Evolutionary conservation across 2,329 filamentous ascomycete species (phyloP).

Genomic region (Xylaria hypoxylon): DNA sequence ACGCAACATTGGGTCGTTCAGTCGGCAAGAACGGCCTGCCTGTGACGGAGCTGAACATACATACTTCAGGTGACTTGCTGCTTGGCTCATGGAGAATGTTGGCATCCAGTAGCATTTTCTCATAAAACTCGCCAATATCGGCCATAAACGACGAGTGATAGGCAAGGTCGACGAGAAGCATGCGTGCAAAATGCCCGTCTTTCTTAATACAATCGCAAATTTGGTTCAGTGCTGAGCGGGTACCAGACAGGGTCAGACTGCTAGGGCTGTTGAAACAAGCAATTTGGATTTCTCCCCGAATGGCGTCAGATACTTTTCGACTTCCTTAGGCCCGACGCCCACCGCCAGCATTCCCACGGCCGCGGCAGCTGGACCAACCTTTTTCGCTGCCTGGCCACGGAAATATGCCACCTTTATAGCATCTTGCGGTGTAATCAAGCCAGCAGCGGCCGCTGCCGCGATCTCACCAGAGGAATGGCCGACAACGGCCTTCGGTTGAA

Average conservation of each 20-base stretch:
- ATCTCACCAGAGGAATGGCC: slow-evolving; percentile 46
- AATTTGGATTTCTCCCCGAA: slow-evolving; percentile 18
- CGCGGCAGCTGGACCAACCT: not conserved
- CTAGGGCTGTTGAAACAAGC: slow-evolving; percentile 49
- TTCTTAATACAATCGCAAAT: no score
- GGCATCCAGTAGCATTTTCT: slow-evolving; percentile 14
- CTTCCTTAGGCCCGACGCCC: slow-evolving; percentile 29
- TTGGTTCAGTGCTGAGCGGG: no score
- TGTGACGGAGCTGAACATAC: no score
- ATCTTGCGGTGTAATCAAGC: slow-evolving; percentile 1
- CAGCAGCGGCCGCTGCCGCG: slow-evolving; percentile 37
- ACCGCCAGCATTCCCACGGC: slow-evolving; percentile 42
- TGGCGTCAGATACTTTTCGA: slow-evolving; percentile 13
- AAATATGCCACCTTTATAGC: slow-evolving; percentile 40
- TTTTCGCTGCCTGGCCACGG: slow-evolving; percentile 24
- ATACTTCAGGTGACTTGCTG: no score
- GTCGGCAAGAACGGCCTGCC: no score
- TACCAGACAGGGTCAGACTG: slow-evolving; percentile 47
- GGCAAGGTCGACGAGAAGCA: slow-evolving; percentile 39
- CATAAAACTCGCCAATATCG: slow-evolving; percentile 30
- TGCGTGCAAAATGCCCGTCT: no score
- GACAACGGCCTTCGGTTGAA: slow-evolving; percentile 29
- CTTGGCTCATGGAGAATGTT: not conserved
- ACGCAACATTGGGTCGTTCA: no score
- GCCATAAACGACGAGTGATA: slow-evolving; percentile 42